Base-by-base conservation (phyloP, 148 eudicot genomes). In the Rhododendron ovatum region DNA sequence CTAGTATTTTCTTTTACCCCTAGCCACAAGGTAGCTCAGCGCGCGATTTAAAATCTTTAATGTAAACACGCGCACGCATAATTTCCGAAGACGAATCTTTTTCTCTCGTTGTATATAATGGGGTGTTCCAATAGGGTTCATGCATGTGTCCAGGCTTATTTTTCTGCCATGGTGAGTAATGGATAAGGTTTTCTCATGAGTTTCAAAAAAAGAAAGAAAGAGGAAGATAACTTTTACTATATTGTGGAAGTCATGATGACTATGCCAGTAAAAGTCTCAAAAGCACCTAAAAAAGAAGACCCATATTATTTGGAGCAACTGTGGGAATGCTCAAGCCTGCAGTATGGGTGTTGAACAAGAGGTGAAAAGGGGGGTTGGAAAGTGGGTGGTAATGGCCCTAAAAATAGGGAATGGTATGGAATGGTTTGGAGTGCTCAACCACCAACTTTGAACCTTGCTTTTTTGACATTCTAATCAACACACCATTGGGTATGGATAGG, bases 181-280 rank as follows among this genome's bases (percentile, higher is more conserved):
- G 28, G 73, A 65, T 9, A 65, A 9, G 73, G 73, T 14, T 71
- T 33, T 6, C 14, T 71, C 45, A 41, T 5, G 76, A 33, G 76
- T 30, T 71, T 12, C 2, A 33, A 30, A 30, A 22, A 33, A 4
- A 14, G 14, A 5, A 33, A 15, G 39, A 71, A 71, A 33, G 76
- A 71, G 15, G 39, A 11, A 13, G 9, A 80, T 12, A 26, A 11
- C 9, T n/a, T 51, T 30, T 18, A 6, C 45, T 1, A 61, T 20
- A 35, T 85, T 79, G 83, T 85, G 87, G 83, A 63, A 63, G 81
- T n/a, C 53, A 85, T 80, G 57, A 85, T 85, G 82, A 78, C 37
- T 35, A 22, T 15, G 67, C 78, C 65, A 3, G 73, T 33, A 65
- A 80, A 55, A 85, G 80, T 43, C 65, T 85, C 20, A 73, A 74